A percentile compares a stretch with the other conserved stretches of the same genome.
phyloP scores from a whole-genome alignment of 2,329 filamentous ascomycete species.

The Diplodia sapinea region DNA sequence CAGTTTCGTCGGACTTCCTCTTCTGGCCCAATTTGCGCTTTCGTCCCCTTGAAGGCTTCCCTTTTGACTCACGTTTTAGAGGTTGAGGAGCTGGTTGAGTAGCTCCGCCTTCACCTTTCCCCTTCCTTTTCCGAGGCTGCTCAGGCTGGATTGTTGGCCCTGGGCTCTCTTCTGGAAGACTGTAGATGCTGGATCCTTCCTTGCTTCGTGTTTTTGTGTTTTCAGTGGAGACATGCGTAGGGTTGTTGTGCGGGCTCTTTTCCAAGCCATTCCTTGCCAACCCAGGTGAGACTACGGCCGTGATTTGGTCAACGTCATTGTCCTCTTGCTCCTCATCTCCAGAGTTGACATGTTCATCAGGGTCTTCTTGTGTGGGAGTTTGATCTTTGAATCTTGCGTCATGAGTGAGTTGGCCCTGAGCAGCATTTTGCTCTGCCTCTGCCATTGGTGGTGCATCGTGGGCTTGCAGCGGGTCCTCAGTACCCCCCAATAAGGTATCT shows the following conservation, averaged over 20 bases:
- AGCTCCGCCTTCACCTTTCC: background rate
- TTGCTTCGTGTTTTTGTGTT: background rate
- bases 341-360: background rate
- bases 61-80: background rate
- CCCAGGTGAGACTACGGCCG: too few relatives aligned
- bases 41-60: background rate
- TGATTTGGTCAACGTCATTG: too few relatives aligned
- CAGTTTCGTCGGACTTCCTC: background rate
- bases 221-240: background rate
- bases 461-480: too few relatives aligned
- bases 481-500: background rate
- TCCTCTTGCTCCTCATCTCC: too few relatives aligned
- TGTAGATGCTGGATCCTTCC: constrained; percentile 24
- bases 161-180: constrained; percentile 32
- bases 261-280: background rate
- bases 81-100: background rate
- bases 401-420: too few relatives aligned
- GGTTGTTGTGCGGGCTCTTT: background rate
- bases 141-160: background rate
- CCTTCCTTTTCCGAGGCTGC: constrained; percentile 18
- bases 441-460: too few relatives aligned
- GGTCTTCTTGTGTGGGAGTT: too few relatives aligned
- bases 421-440: too few relatives aligned
- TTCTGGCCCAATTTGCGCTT: background rate
- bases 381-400: too few relatives aligned